phyloP scores from a whole-genome alignment of 169 alveolate species.

The Babesia divergens region DNA sequence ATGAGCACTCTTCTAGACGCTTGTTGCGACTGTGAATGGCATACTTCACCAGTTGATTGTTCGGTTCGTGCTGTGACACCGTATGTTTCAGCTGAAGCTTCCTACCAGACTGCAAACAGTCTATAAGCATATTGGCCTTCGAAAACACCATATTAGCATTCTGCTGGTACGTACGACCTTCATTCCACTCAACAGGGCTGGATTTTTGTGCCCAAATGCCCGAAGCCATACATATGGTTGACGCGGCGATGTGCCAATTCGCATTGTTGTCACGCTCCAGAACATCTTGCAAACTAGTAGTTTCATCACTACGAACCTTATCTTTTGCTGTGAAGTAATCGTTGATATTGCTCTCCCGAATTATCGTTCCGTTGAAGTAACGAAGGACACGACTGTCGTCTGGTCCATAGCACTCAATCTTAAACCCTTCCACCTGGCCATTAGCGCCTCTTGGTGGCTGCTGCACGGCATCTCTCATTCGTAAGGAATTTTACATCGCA shows the following conservation, averaged over 20 bases:
- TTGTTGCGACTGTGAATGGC: slow-evolving; percentile 48
- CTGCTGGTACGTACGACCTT: slow-evolving; percentile 30
- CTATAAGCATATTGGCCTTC: slow-evolving; percentile 26
- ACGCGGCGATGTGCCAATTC: slow-evolving; percentile 60
- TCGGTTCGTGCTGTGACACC: slow-evolving; percentile 26
- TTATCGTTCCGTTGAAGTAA: slow-evolving; percentile 67
- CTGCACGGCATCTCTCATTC: background rate
- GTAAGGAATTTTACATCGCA: background rate
- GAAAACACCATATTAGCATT: slow-evolving; percentile 33
- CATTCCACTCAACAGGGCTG: slow-evolving; percentile 63
- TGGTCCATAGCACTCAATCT: slow-evolving; percentile 68
- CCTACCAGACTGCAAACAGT: slow-evolving; percentile 21
- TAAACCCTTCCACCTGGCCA: slow-evolving; percentile 1
- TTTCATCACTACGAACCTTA: background rate
- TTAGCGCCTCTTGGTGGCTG: background rate
- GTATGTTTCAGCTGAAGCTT: slow-evolving; percentile 41
- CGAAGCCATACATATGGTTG: slow-evolving; percentile 62
- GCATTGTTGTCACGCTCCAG: slow-evolving; percentile 33
- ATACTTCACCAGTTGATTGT: slow-evolving; percentile 33
- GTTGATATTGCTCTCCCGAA: slow-evolving; percentile 22
- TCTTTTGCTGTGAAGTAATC: slow-evolving; percentile 31
- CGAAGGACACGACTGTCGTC: slow-evolving; percentile 70
- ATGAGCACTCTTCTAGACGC: slow-evolving; percentile 34
- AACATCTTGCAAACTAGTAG: background rate
- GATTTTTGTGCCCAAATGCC: slow-evolving; percentile 48